These are phyloP conservation scores for Myxozyma neotropica DNA, from an alignment of 805 yeast species.

Conservation along the genomic window DNA sequence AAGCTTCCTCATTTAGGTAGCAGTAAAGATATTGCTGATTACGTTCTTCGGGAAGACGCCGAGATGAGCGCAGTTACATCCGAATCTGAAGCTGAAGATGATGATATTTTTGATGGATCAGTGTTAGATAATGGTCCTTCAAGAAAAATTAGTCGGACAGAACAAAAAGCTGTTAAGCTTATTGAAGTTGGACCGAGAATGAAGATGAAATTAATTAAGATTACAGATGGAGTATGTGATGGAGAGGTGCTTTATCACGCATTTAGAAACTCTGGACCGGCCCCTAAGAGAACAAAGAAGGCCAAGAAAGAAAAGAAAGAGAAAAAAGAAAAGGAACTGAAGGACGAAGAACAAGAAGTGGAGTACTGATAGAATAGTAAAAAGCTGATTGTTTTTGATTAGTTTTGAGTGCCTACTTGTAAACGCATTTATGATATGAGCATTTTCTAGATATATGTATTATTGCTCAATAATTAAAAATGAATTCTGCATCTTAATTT, in stretches of 20 bases:
- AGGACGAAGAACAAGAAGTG: neutral
- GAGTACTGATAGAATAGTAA: neutral
- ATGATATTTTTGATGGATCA: conserved; percentile 68
- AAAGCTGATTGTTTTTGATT: too few species aligned
- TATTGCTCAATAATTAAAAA: too few species aligned
- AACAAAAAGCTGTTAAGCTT: conserved; percentile 83
- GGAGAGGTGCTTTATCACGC: conserved; percentile 90
- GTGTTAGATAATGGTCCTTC: conserved; percentile 34
- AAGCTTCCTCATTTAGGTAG: conserved; percentile 68
- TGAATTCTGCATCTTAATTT: too few species aligned
- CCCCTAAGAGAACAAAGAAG: conserved; percentile 6
- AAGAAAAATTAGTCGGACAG: conserved; percentile 35
- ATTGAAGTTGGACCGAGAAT: conserved; percentile 94
- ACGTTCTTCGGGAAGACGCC: conserved; percentile 50
- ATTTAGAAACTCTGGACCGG: conserved; percentile 10
- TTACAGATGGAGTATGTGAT: conserved; percentile 87
- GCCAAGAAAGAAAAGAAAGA: neutral
- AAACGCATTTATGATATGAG: too few species aligned
- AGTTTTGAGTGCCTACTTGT: too few species aligned
- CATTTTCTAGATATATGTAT: too few species aligned
- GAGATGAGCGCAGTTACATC: conserved; percentile 67
- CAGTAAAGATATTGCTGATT: conserved; percentile 77
- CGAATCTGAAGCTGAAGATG: conserved; percentile 94
- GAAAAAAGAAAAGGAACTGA: neutral
- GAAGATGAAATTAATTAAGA: conserved; percentile 72